Evolutionary conservation across 148 eudicot genomes (phyloP).

Genomic region (Simmondsia chinensis): DNA sequence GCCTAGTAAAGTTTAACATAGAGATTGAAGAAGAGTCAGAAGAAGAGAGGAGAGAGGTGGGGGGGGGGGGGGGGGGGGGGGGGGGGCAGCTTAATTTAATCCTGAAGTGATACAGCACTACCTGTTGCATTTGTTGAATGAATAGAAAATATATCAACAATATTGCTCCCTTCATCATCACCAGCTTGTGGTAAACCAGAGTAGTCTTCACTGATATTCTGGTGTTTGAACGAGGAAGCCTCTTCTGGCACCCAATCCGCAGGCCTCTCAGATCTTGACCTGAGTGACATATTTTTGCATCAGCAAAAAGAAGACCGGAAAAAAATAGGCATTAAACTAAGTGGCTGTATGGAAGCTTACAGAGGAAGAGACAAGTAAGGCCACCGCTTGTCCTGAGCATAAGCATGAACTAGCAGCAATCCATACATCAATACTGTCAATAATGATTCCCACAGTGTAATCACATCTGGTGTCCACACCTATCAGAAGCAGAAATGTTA

Average conservation of each 20-base stretch:
- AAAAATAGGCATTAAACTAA: too few relatives aligned
- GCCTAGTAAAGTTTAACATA: too few relatives aligned
- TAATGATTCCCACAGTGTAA: constrained; percentile 73
- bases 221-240: constrained; percentile 18
- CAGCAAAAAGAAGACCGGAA: constrained; percentile 1
- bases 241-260: constrained; percentile 87
- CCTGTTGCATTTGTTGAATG: constrained; percentile 49
- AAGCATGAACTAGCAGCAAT: constrained; percentile 71
- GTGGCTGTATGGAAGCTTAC: constrained; percentile 31
- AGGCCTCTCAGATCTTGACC: constrained; percentile 67
- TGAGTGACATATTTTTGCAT: constrained; percentile 20
- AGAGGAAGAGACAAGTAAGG: constrained; percentile 80
- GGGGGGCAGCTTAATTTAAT: too few relatives aligned
- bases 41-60: too few relatives aligned
- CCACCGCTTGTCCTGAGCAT: constrained; percentile 92
- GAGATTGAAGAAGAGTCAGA: too few relatives aligned
- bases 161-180: constrained; percentile 20
- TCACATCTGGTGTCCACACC: constrained; percentile 83
- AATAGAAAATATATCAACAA: constrained; percentile 53
- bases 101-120: constrained; percentile 7
- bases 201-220: constrained; percentile 11
- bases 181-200: constrained; percentile 25
- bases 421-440: constrained; percentile 79
- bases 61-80: too few relatives aligned
- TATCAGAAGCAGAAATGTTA: constrained; percentile 21